Conservation (phyloP, 164 flowering plant species). For the Protea cynaroides region DNA sequence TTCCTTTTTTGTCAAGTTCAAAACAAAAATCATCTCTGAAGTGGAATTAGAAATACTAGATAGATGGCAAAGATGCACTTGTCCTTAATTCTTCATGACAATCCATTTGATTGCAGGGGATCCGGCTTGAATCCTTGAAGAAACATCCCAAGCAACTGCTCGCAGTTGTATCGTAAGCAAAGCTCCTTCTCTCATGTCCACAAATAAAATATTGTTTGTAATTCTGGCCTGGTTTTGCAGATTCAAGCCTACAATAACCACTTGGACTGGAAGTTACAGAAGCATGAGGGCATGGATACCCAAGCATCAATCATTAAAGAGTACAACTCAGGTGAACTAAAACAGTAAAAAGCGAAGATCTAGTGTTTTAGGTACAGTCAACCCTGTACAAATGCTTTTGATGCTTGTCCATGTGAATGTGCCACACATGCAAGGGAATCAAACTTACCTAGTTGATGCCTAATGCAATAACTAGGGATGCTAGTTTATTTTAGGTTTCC, state of each 20-base stretch:
- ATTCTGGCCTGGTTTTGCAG: constrained; percentile 24
- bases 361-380: too few species aligned
- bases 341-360: background rate
- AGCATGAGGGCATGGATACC: constrained; percentile 77
- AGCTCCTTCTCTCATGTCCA: background rate
- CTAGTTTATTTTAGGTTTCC: background rate
- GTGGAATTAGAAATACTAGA: background rate
- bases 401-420: too few species aligned
- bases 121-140: constrained; percentile 22
- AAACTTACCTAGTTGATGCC: too few species aligned
- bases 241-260: constrained; percentile 66
- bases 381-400: too few species aligned
- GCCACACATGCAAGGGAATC: too few species aligned
- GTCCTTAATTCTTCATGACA: background rate
- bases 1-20: too few species aligned
- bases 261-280: constrained; percentile 79
- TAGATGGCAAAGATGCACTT: background rate
- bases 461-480: background rate
- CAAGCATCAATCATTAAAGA: constrained; percentile 69
- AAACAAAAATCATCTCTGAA: background rate
- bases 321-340: constrained; percentile 43
- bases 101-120: constrained; percentile 43
- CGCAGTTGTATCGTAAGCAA: constrained; percentile 52
- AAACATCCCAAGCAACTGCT: constrained; percentile 47
- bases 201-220: background rate